Evolutionary conservation across 2,329 filamentous ascomycete species (phyloP).

Genomic region (Arachnopeziza araneosa): DNA sequence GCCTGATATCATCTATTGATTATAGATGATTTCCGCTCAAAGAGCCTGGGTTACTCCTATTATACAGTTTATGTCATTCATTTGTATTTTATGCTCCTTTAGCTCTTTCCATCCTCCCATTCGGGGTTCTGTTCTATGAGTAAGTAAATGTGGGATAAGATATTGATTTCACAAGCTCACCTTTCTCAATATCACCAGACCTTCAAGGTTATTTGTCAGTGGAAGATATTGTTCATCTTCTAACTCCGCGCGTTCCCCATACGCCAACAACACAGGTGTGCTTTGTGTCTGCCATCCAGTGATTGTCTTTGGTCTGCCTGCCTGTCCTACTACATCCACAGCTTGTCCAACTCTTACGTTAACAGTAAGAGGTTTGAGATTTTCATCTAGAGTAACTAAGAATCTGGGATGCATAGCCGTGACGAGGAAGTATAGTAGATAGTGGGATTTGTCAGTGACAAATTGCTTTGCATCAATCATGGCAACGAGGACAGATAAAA

Average conservation of each 20-base stretch:
- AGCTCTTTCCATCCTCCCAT: conserved; percentile 45
- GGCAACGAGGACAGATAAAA: conserved; percentile 82
- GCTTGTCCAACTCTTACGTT: conserved; percentile 97
- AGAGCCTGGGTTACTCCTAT: conserved; percentile 26
- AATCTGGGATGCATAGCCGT: conserved; percentile 96
- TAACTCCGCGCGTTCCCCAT: conserved; percentile 91
- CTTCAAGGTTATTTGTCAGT: conserved; percentile 85
- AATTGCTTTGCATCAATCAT: conserved; percentile 95
- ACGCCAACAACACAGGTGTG: conserved; percentile 91
- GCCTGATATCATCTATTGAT: conserved; percentile 25
- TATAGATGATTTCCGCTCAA: conserved; percentile 16
- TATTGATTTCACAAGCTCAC: conserved; percentile 45
- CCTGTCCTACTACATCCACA: conserved; percentile 95
- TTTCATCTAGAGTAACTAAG: conserved; percentile 91
- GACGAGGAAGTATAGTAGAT: conserved; percentile 94
- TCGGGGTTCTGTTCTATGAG: conserved; percentile 44
- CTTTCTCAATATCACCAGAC: conserved; percentile 94
- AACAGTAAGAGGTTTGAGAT: conserved; percentile 87
- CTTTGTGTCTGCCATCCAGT: conserved; percentile 99
- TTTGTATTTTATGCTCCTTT: conserved; percentile 12
- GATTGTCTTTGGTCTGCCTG: conserved; percentile 95
- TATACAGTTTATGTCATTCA: conserved; percentile 30
- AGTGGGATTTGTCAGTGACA: conserved; percentile 65
- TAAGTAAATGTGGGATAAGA: conserved; percentile 2
- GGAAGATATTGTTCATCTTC: conserved; percentile 97